These are phyloP conservation scores for Tolypocladium guangdongense DNA, from an alignment of 2,329 filamentous ascomycete species.

Conservation along the genomic window DNA sequence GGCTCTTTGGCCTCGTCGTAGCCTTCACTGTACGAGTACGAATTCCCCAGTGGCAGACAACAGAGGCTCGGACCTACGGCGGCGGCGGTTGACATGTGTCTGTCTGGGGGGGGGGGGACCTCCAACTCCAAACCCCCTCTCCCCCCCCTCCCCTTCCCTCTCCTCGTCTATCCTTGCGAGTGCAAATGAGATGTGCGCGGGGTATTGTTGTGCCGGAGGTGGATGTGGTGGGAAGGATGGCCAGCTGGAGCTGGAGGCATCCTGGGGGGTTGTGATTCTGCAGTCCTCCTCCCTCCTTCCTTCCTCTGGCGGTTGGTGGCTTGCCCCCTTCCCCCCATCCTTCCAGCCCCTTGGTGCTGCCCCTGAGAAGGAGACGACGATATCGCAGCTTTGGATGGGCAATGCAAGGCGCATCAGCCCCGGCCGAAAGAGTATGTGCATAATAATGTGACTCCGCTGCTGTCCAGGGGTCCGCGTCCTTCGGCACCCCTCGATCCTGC, in stretches of 20 bases:
- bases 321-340: not conserved
- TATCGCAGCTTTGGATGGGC: not conserved
- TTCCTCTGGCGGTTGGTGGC: not conserved
- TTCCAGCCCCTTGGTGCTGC: not conserved
- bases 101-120: not conserved
- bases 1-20: no score
- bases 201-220: not conserved
- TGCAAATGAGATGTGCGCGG: not conserved
- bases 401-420: not conserved
- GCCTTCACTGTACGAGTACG: no score
- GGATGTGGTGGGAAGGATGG: not conserved
- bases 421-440: no score
- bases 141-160: no score
- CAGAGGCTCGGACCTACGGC: not conserved
- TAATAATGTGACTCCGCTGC: not conserved
- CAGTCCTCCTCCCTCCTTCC: not conserved
- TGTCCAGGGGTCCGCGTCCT: not conserved
- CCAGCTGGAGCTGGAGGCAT: no score
- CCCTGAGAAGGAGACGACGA: not conserved
- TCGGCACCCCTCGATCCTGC: no score
- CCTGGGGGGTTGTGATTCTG: not conserved
- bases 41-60: no score
- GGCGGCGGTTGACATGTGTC: not conserved
- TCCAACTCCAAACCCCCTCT: no score
- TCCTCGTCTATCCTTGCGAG: not conserved